phyloP scores from a whole-genome alignment of 768 basidiomycete genomes.

The Boletus coccyginus region DNA sequence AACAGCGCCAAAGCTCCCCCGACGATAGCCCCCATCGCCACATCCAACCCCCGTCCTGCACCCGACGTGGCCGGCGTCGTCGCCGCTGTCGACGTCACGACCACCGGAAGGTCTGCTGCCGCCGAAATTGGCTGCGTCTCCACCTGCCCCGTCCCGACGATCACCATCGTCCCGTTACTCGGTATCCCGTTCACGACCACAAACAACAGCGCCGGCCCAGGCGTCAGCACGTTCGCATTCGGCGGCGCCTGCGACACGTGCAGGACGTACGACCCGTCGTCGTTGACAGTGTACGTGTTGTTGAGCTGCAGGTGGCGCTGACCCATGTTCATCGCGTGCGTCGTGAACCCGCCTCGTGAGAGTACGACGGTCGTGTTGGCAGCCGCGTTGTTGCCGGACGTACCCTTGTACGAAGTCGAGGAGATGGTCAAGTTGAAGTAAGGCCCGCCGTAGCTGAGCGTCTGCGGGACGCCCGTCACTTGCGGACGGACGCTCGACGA shows the following conservation, averaged over 20 bases:
- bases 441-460: conserved; percentile 1
- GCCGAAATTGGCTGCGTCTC: conserved; percentile 58
- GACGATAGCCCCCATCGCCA: too few species aligned
- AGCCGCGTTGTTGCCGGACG: conserved; percentile 61
- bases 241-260: too few species aligned
- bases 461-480: too few species aligned
- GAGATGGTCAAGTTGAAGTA: conserved; percentile 75
- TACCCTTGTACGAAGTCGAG: conserved; percentile 60
- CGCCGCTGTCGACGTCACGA: conserved; percentile 34
- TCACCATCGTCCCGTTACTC: conserved; percentile 48
- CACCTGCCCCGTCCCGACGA: conserved; percentile 74
- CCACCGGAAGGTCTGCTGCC: conserved; percentile 40
- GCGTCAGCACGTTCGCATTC: too few species aligned
- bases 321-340: conserved; percentile 87
- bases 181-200: too few species aligned
- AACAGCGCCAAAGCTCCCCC: too few species aligned
- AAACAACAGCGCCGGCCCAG: too few species aligned
- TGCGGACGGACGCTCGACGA: too few species aligned
- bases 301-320: conserved; percentile 81
- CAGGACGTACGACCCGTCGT: too few species aligned
- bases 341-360: conserved; percentile 82
- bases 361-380: conserved; percentile 74
- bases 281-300: conserved; percentile 77
- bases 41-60: too few species aligned
- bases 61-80: not conserved